Percentiles rank a stretch among this genome's conserved stretches.
Conservation (phyloP, 2,329 filamentous ascomycete genomes). For the Penicillium sp. region DNA sequence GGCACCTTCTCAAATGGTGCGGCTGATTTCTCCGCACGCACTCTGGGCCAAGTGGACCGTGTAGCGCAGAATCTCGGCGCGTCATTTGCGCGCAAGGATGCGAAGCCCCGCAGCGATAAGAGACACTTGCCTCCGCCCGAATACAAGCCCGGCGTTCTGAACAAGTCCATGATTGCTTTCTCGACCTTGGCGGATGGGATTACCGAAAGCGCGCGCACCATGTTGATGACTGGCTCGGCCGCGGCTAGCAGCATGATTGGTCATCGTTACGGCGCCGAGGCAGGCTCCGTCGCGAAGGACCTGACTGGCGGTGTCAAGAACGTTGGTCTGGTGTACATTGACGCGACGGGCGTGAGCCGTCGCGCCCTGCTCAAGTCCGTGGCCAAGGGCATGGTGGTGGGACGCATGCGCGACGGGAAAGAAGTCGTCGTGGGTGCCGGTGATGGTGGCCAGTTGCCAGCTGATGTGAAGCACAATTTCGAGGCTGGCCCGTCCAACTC, state of each 20-base stretch:
- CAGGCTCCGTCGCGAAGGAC: slow-evolving; percentile 67
- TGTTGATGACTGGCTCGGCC: slow-evolving; percentile 66
- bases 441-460: slow-evolving; percentile 38
- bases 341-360: slow-evolving; percentile 85
- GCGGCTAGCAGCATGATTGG: slow-evolving; percentile 81
- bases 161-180: slow-evolving; percentile 95
- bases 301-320: slow-evolving; percentile 88
- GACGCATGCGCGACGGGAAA: slow-evolving; percentile 44
- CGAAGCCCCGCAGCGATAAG: slow-evolving; percentile 55
- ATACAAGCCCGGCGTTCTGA: slow-evolving; percentile 87
- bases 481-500: slow-evolving; percentile 11
- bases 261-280: slow-evolving; percentile 85
- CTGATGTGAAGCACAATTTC: slow-evolving; percentile 7
- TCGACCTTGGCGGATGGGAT: slow-evolving; percentile 91
- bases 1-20: slow-evolving; percentile 78
- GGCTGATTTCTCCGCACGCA: slow-evolving; percentile 74
- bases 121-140: slow-evolving; percentile 60
- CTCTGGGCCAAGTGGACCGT: slow-evolving; percentile 74
- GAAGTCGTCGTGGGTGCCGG: slow-evolving; percentile 44
- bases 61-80: slow-evolving; percentile 89
- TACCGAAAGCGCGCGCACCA: slow-evolving; percentile 73
- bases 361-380: slow-evolving; percentile 89
- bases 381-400: slow-evolving; percentile 78
- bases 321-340: slow-evolving; percentile 93
- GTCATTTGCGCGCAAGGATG: slow-evolving; percentile 58